Conservation (phyloP, 192 early-diverging fungal species). For the Powellomyces hirtus region DNA sequence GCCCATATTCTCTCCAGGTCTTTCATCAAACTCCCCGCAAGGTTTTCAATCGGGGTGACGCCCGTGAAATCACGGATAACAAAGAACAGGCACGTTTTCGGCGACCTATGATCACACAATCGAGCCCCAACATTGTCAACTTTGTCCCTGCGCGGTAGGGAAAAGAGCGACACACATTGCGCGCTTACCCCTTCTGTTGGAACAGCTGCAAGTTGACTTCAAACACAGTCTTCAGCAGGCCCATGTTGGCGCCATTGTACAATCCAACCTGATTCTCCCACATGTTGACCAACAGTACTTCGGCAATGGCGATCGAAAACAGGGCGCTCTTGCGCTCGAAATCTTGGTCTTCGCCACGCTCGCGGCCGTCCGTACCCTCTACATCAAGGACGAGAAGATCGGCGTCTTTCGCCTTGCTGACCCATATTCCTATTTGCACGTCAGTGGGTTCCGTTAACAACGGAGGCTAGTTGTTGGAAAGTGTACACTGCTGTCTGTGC, state of each 20-base stretch:
- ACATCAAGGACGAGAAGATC: slow-evolving; percentile 94
- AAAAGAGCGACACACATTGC: not conserved
- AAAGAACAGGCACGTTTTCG: slow-evolving; percentile 92
- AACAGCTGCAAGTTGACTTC: slow-evolving; percentile 99
- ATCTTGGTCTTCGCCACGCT: slow-evolving; percentile 93
- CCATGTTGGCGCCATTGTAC: slow-evolving; percentile 99
- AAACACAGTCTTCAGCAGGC: slow-evolving; percentile 95
- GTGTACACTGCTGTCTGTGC: not conserved
- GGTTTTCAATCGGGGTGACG: slow-evolving; percentile 76
- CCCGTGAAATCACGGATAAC: slow-evolving; percentile 95
- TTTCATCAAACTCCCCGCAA: slow-evolving; percentile 70
- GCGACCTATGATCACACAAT: slow-evolving; percentile 49
- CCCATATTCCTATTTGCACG: slow-evolving; percentile 92
- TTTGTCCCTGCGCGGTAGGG: too few species aligned
- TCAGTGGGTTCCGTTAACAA: too few species aligned
- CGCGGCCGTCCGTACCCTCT: slow-evolving; percentile 97
- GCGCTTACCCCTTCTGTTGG: slow-evolving; percentile 67
- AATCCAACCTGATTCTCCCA: slow-evolving; percentile 96
- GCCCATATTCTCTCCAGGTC: slow-evolving; percentile 93
- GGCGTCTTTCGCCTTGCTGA: slow-evolving; percentile 75
- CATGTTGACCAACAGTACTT: slow-evolving; percentile 96
- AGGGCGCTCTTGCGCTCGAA: slow-evolving; percentile 98
- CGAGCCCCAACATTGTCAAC: not conserved
- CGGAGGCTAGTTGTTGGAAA: not conserved
- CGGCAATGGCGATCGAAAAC: slow-evolving; percentile 91